Evolutionary conservation across 176 grass and related monocot genomes (phyloP), one percentile per base, ranked within the genome.

Genomic region (Alopecurus myosuroides): DNA sequence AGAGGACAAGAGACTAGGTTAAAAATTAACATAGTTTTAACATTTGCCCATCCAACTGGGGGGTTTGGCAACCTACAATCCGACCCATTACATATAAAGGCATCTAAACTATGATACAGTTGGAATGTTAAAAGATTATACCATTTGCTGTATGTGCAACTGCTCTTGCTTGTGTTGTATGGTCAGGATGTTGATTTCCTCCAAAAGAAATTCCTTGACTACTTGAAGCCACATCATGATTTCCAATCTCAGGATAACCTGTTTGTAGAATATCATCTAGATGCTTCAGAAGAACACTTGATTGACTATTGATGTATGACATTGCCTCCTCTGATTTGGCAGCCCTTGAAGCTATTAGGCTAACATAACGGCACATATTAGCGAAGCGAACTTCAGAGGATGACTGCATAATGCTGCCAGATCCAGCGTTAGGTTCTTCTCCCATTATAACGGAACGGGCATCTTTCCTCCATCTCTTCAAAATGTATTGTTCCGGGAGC

Each of bases 401-500:
- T 80, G 90, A 86, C 50, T 15, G 84, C 61, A 80, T 84, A 7
- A 64, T 77, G 82, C 48, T 55, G 55, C 49, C 56, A 91, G 71
- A 80, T 63, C 70, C 85, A 85, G 50, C 80, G 8, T 44, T 52
- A 75, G 37, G 81, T 37, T 85, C 86, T 72, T 77, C 88, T 33
- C 78, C 76, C 49, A 87, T 76, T 84, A 77, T 86, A 70, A 69
- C 41, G 42, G 76, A 87, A 71, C 87, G 85, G 13, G 94, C 92
- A 74, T 97, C 92, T 88, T 94, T 94, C 33, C 82, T 88, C 94
- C 94, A 97, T 82, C 94, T 94, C 77, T 89, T 97, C 78, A 97
- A 86, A 84, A 97, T 97, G 55, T 97, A 97, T 56, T 94, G 92
- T 49, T 90, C 86, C 58, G 89, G 92, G 50, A 97, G 80, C 83